Evolutionary conservation across 2,329 filamentous ascomycete species (phyloP).

Genomic region (Colletotrichum neosansevieriae): DNA sequence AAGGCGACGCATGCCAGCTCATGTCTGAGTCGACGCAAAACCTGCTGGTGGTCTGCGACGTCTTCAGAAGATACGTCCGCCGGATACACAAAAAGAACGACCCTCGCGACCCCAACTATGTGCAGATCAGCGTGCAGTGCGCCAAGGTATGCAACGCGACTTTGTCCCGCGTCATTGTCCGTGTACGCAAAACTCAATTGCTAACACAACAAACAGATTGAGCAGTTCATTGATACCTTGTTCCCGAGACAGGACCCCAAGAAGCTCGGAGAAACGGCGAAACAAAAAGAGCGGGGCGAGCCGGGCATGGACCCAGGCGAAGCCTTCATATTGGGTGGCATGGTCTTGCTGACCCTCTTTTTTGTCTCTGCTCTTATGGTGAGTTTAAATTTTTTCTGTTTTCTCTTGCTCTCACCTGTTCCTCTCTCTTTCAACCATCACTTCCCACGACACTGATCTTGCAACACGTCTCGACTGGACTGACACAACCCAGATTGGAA

Average conservation of each 20-base stretch:
- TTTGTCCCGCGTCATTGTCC: constrained; percentile 16
- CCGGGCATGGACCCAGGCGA: constrained; percentile 67
- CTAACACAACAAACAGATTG: constrained; percentile 70
- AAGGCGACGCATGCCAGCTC: constrained; percentile 89
- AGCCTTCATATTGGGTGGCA: constrained; percentile 72
- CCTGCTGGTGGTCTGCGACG: constrained; percentile 80
- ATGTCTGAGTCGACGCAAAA: constrained; percentile 97
- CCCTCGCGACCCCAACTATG: constrained; percentile 89
- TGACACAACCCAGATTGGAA: constrained; percentile 69
- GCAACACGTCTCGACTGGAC: background rate
- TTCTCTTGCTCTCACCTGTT: background rate
- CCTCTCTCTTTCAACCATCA: background rate
- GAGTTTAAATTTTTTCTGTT: constrained; percentile 43
- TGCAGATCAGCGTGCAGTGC: constrained; percentile 91
- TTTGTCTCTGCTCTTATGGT: constrained; percentile 86
- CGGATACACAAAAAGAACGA: constrained; percentile 95
- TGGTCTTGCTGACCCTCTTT: constrained; percentile 76
- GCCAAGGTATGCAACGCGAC: constrained; percentile 72
- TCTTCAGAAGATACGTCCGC: constrained; percentile 82
- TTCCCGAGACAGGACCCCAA: constrained; percentile 87
- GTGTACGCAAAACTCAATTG: background rate
- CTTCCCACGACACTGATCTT: background rate
- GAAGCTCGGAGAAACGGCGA: constrained; percentile 58
- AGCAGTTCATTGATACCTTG: constrained; percentile 94
- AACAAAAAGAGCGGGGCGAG: constrained; percentile 54